Evolutionary conservation across 345 rosid species (phyloP).

Genomic region (Brassica juncea): DNA sequence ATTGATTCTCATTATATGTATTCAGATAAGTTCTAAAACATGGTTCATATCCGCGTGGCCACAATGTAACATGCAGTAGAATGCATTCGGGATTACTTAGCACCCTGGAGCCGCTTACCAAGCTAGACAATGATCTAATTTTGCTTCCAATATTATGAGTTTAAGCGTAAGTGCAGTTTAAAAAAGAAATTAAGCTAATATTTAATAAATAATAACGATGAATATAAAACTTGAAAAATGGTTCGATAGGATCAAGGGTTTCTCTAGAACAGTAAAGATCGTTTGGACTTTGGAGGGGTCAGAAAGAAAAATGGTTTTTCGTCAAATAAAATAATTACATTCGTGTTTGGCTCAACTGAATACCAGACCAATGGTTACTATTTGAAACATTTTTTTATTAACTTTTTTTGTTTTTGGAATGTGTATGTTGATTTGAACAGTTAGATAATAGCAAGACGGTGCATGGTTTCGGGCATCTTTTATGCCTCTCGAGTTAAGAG

Average conservation of each 20-base stretch:
- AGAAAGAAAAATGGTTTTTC: neutral
- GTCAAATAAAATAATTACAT: neutral
- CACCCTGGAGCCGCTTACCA: too few species aligned
- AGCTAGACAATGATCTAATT: neutral
- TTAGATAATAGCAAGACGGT: neutral
- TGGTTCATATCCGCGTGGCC: too few species aligned
- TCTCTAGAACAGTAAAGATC: neutral
- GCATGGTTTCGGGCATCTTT: neutral
- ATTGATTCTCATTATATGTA: too few species aligned
- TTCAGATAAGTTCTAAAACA: too few species aligned
- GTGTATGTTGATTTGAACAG: neutral
- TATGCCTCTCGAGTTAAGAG: neutral
- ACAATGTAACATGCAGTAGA: too few species aligned
- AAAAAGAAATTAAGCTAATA: neutral
- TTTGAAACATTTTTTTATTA: neutral
- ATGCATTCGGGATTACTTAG: too few species aligned
- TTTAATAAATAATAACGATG: neutral
- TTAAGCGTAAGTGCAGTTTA: neutral
- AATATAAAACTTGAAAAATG: neutral
- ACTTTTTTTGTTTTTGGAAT: neutral
- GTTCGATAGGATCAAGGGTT: neutral
- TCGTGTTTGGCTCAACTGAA: neutral
- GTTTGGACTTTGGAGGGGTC: slow-evolving; percentile 6
- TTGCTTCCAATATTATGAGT: slow-evolving; percentile 2
- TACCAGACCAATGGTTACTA: neutral